phyloP scores from a whole-genome alignment of 345 rosid genomes.

The Arabidopsis arenosa region DNA sequence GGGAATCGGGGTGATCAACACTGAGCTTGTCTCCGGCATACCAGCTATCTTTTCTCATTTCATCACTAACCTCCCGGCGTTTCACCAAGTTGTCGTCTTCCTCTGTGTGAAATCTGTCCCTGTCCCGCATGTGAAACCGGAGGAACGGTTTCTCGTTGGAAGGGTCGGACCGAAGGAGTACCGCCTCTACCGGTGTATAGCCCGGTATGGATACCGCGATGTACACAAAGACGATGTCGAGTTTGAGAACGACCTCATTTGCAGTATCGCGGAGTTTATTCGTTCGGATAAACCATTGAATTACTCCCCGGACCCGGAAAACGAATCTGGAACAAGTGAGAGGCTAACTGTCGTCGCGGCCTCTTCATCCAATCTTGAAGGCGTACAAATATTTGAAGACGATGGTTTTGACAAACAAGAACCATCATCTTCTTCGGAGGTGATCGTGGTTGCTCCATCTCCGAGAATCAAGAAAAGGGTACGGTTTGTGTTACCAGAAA shows the following conservation, averaged over 20 bases:
- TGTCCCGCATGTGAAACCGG: conserved; percentile 88
- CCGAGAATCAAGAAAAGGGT: conserved; percentile 62
- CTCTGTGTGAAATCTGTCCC: conserved; percentile 96
- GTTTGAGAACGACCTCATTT: conserved; percentile 85
- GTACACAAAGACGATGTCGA: conserved; percentile 82
- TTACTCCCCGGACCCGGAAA: conserved; percentile 37
- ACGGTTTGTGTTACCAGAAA: conserved; percentile 78
- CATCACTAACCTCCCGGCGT: conserved; percentile 97
- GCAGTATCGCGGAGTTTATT: conserved; percentile 82
- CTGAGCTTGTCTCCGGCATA: conserved; percentile 92
- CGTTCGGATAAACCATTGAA: conserved; percentile 58
- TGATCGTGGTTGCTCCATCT: conserved; percentile 60
- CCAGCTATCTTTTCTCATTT: conserved; percentile 98
- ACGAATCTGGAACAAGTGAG: conserved; percentile 52
- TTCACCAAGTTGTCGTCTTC: conserved; percentile 91
- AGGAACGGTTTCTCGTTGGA: conserved; percentile 89
- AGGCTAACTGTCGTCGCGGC: conserved; percentile 81
- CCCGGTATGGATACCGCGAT: conserved; percentile 91
- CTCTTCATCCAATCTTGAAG: conserved; percentile 60
- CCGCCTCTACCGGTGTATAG: conserved; percentile 85
- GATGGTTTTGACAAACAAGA: conserved; percentile 41
- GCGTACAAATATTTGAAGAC: conserved; percentile 61
- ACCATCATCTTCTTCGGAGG: conserved; percentile 37
- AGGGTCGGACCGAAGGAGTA: conserved; percentile 87
- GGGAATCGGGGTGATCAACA: conserved; percentile 90